These are phyloP conservation scores for Colletotrichum musae DNA, from an alignment of 2,329 filamentous ascomycete species.

Conservation along the genomic window DNA sequence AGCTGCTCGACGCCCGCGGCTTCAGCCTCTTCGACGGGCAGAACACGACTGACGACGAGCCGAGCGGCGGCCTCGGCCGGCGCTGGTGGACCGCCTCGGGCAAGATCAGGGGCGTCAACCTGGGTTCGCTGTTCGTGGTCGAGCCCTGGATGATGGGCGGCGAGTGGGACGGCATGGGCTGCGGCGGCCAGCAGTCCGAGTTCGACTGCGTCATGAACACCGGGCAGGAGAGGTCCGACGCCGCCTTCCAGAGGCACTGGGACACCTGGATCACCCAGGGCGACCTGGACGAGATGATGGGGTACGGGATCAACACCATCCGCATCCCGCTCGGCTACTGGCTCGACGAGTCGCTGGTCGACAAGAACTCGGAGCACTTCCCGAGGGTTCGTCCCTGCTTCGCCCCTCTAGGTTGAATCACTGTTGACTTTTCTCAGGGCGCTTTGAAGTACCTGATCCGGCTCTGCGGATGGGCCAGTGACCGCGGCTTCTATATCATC, in stretches of 20 bases:
- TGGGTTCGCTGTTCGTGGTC: conserved; percentile 65
- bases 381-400: conserved; percentile 47
- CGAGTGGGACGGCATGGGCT: conserved; percentile 65
- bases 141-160: conserved; percentile 67
- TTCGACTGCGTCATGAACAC: conserved; percentile 67
- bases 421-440: conserved; percentile 48
- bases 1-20: conserved; percentile 35
- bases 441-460: conserved; percentile 62
- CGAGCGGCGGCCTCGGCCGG: conserved; percentile 16
- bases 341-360: conserved; percentile 65
- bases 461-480: conserved; percentile 63
- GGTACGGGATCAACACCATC: conserved; percentile 66
- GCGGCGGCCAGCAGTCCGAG: conserved; percentile 60
- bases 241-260: conserved; percentile 66
- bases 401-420: fast-evolving
- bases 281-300: conserved; percentile 65
- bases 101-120: conserved; percentile 70
- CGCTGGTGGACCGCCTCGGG: conserved; percentile 40
- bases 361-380: conserved; percentile 63
- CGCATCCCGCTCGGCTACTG: conserved; percentile 70
- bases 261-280: conserved; percentile 62
- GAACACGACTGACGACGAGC: conserved; percentile 24
- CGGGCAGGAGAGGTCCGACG: conserved; percentile 62
- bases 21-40: conserved; percentile 37
- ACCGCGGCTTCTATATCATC: conserved; percentile 67